Conservation (phyloP, 2,329 filamentous ascomycete species). For the Thelonectria rubi region DNA sequence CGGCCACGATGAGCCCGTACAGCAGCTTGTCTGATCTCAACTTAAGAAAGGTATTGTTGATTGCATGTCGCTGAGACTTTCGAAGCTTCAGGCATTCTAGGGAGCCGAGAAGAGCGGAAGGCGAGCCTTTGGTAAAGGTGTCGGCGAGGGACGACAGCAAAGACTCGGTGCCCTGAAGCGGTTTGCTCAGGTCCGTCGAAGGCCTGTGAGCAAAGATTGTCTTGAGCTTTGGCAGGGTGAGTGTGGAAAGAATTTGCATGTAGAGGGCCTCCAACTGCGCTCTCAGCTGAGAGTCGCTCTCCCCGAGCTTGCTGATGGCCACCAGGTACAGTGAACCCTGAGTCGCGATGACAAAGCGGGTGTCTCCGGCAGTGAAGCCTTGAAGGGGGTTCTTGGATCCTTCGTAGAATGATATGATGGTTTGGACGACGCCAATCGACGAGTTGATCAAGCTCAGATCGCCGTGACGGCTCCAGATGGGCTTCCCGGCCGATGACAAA, state of each 20-base stretch:
- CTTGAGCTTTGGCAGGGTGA: slow-evolving; percentile 87
- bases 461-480: slow-evolving; percentile 95
- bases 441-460: slow-evolving; percentile 89
- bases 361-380: slow-evolving; percentile 86
- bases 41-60: slow-evolving; percentile 89
- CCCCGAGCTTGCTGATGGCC: slow-evolving; percentile 89
- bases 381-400: slow-evolving; percentile 78
- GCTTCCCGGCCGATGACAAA: slow-evolving; percentile 93
- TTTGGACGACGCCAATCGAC: slow-evolving; percentile 95
- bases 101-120: slow-evolving; percentile 86
- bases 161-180: slow-evolving; percentile 89
- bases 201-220: slow-evolving; percentile 90
- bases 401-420: slow-evolving; percentile 97
- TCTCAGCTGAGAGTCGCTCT: slow-evolving; percentile 88
- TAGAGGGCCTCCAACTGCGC: slow-evolving; percentile 92
- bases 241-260: slow-evolving; percentile 96
- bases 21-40: slow-evolving; percentile 80
- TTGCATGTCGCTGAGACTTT: slow-evolving; percentile 84
- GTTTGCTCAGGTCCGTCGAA: slow-evolving; percentile 91
- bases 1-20: slow-evolving; percentile 93
- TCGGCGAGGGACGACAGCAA: slow-evolving; percentile 92
- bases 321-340: slow-evolving; percentile 92
- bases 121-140: slow-evolving; percentile 91
- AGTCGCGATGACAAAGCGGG: slow-evolving; percentile 85
- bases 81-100: slow-evolving; percentile 93